These are phyloP conservation scores for Phytophthora aleatoria DNA, from an alignment of 352 stramenopile species.

Conservation along the genomic window DNA sequence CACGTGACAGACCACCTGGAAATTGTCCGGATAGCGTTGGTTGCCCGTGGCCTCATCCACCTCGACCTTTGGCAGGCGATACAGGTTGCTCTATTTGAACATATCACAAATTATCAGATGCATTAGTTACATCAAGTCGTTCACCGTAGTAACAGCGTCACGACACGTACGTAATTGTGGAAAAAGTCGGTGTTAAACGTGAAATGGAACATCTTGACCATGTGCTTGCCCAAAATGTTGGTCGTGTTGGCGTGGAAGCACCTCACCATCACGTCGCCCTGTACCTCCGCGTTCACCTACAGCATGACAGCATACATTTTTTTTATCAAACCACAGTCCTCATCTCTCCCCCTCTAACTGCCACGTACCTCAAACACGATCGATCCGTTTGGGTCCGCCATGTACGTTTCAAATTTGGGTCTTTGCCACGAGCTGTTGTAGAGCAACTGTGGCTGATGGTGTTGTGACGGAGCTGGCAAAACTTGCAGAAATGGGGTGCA, in stretches of 20 bases:
- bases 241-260: constrained; percentile 78
- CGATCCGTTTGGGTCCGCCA: constrained; percentile 48
- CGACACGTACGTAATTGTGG: constrained; percentile 58
- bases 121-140: constrained; percentile 2
- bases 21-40: constrained; percentile 55
- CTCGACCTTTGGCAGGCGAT: constrained; percentile 59
- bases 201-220: constrained; percentile 88
- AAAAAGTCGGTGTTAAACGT: constrained; percentile 87
- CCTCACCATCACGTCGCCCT: constrained; percentile 71
- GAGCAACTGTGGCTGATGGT: constrained; percentile 54
- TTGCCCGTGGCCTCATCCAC: constrained; percentile 65
- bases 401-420: constrained; percentile 66
- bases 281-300: constrained; percentile 72
- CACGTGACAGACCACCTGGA: constrained; percentile 61
- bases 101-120: background rate
- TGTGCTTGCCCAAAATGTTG: constrained; percentile 78
- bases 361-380: constrained; percentile 56
- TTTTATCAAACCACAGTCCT: background rate
- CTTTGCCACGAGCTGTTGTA: constrained; percentile 81
- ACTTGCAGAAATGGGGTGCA: constrained; percentile 74
- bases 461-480: constrained; percentile 63
- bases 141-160: background rate
- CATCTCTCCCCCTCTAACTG: background rate
- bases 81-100: constrained; percentile 40
- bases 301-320: constrained; percentile 3